These are phyloP conservation scores for Rhodamnia argentea DNA, from an alignment of 345 rosid species.

Conservation along the genomic window DNA sequence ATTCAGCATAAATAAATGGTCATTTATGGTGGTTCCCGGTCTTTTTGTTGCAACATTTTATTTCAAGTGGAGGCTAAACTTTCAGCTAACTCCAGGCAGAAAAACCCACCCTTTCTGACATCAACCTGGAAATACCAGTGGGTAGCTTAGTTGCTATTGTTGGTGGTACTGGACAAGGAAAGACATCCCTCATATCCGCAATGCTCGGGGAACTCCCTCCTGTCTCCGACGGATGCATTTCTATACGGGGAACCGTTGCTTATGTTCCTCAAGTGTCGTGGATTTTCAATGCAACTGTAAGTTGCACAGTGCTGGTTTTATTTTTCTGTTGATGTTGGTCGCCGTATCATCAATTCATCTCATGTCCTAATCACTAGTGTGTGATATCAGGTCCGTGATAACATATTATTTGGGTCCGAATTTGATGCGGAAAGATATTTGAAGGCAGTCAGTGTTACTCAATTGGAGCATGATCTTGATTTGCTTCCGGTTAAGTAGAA, in stretches of 20 bases:
- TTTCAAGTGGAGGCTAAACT: background rate
- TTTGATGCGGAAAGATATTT: slow-evolving; percentile 55
- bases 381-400: slow-evolving; percentile 63
- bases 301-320: background rate
- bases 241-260: slow-evolving; percentile 76
- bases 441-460: slow-evolving; percentile 72
- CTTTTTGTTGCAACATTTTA: background rate
- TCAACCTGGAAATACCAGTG: slow-evolving; percentile 62
- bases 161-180: slow-evolving; percentile 97
- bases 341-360: background rate
- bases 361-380: background rate
- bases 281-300: slow-evolving; percentile 97
- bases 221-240: slow-evolving; percentile 31
- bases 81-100: slow-evolving; percentile 32
- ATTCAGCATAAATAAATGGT: background rate
- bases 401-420: slow-evolving; percentile 78
- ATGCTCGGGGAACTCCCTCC: slow-evolving; percentile 88
- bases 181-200: slow-evolving; percentile 89
- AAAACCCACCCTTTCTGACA: slow-evolving; percentile 51
- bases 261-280: slow-evolving; percentile 97
- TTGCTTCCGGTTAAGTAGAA: slow-evolving; percentile 70
- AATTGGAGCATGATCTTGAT: slow-evolving; percentile 77
- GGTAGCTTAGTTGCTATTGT: slow-evolving; percentile 88
- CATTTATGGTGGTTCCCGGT: background rate
- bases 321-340: background rate